Conservation (phyloP, 2,329 filamentous ascomycete genomes). For the Pseudogymnoascus sp. region DNA sequence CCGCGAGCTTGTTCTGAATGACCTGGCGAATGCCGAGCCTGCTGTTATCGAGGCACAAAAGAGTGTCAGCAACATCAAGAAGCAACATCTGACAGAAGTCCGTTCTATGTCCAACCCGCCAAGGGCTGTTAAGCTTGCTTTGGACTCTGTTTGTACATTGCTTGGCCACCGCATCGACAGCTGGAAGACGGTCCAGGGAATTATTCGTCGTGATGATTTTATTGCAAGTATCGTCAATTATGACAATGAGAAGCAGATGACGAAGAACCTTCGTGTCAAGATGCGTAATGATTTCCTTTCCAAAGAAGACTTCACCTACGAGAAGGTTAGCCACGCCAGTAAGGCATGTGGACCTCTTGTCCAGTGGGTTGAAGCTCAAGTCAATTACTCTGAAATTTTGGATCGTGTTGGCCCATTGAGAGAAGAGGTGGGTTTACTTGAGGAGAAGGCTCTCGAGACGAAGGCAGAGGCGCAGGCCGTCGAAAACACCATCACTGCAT, state of each 20-base stretch:
- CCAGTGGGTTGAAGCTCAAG: constrained; percentile 94
- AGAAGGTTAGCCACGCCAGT: constrained; percentile 90
- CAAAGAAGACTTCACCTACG: constrained; percentile 91
- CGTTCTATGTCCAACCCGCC: constrained; percentile 94
- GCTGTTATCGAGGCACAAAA: constrained; percentile 88
- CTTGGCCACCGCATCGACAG: constrained; percentile 82
- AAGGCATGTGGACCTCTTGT: constrained; percentile 95
- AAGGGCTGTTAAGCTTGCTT: constrained; percentile 77
- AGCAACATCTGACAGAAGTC: constrained; percentile 93
- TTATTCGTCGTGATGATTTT: constrained; percentile 89
- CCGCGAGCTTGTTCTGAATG: constrained; percentile 74
- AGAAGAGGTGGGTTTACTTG: constrained; percentile 78
- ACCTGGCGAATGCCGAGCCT: constrained; percentile 85
- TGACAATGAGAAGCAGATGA: constrained; percentile 94
- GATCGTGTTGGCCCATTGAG: constrained; percentile 88
- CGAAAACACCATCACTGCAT: constrained; percentile 71
- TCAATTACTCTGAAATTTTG: constrained; percentile 95
- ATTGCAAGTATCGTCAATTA: constrained; percentile 97
- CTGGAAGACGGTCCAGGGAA: constrained; percentile 85
- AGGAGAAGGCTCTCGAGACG: constrained; percentile 82
- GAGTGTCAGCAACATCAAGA: constrained; percentile 97
- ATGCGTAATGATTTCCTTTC: constrained; percentile 91
- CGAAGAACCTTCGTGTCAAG: constrained; percentile 66
- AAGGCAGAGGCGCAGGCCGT: constrained; percentile 91
- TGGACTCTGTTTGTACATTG: constrained; percentile 94